A percentile compares a stretch with the other conserved stretches of the same genome.
These are phyloP conservation scores for Fusarium euwallaceae DNA, from an alignment of 2,329 filamentous ascomycete species.

Conservation along the genomic window DNA sequence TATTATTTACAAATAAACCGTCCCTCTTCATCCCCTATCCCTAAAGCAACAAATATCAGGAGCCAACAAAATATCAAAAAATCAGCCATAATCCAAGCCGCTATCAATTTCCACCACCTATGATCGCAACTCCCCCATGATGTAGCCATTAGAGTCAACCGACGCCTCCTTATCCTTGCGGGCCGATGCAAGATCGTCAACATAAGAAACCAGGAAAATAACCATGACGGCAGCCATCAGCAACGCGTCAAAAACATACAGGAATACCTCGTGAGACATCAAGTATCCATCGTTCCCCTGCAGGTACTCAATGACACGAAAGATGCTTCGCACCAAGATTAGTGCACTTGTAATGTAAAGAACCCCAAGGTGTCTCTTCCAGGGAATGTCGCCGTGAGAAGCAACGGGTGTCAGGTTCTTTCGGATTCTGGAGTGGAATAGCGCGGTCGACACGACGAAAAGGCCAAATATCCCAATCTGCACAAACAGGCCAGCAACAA, in stretches of 20 bases:
- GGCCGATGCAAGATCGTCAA: background rate
- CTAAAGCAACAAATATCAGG: background rate
- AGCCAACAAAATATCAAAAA: background rate
- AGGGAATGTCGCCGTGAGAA: slow-evolving; percentile 33
- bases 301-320: slow-evolving; percentile 57
- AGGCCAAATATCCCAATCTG: slow-evolving; percentile 67
- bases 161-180: background rate
- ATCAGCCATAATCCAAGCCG: background rate
- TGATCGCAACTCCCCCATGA: background rate
- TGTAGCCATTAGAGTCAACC: background rate
- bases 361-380: slow-evolving; percentile 45
- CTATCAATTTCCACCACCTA: background rate
- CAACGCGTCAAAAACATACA: slow-evolving; percentile 53
- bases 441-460: slow-evolving; percentile 60
- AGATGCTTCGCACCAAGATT: slow-evolving; percentile 57
- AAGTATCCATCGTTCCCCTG: slow-evolving; percentile 50
- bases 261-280: slow-evolving; percentile 47
- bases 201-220: slow-evolving; percentile 47
- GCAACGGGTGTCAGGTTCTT: slow-evolving; percentile 9
- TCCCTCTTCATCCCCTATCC: background rate
- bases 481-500: slow-evolving; percentile 64
- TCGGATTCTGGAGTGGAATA: slow-evolving; percentile 55
- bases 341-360: slow-evolving; percentile 44
- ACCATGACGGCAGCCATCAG: slow-evolving; percentile 57
- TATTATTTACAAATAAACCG: background rate